Conservation (phyloP, 352 stramenopile genomes). For the Pythium apleroticum region DNA sequence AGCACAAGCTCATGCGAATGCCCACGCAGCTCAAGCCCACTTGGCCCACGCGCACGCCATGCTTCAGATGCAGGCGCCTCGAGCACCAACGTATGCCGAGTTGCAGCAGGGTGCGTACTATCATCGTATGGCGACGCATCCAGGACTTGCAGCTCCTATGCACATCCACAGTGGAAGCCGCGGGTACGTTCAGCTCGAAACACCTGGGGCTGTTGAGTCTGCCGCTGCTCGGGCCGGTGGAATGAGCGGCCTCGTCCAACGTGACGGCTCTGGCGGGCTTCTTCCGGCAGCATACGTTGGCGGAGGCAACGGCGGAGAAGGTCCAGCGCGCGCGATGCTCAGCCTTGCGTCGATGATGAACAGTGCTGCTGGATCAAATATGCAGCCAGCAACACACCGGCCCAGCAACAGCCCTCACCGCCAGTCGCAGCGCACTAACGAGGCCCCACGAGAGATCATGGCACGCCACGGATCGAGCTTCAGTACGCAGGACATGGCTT, state of each 20-base stretch:
- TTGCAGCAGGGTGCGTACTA: constrained; percentile 53
- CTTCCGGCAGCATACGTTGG: constrained; percentile 16
- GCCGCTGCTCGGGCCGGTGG: not conserved
- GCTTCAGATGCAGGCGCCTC: constrained; percentile 57
- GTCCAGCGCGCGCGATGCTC: constrained; percentile 54
- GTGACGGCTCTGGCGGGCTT: constrained; percentile 12
- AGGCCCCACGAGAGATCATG: constrained; percentile 14
- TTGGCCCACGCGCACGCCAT: constrained; percentile 35
- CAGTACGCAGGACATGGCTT: constrained; percentile 7
- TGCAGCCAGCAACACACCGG: constrained; percentile 18
- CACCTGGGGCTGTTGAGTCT: constrained; percentile 4
- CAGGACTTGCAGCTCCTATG: constrained; percentile 13
- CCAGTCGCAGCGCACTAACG: constrained; percentile 1
- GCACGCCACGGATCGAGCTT: constrained; percentile 7
- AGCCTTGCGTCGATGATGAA: constrained; percentile 56
- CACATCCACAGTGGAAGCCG: constrained; percentile 14
- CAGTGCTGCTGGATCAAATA: constrained; percentile 7
- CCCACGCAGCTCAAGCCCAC: constrained; percentile 42
- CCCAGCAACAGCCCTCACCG: constrained; percentile 19
- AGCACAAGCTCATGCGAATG: constrained; percentile 30
- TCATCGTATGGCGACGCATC: constrained; percentile 47
- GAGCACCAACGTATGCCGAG: constrained; percentile 40
- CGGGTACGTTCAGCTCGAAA: constrained; percentile 22
- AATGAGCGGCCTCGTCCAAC: constrained; percentile 6
- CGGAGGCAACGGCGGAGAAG: constrained; percentile 32